phyloP scores from a whole-genome alignment of 164 flowering plant species.

The Umbellularia californica region DNA sequence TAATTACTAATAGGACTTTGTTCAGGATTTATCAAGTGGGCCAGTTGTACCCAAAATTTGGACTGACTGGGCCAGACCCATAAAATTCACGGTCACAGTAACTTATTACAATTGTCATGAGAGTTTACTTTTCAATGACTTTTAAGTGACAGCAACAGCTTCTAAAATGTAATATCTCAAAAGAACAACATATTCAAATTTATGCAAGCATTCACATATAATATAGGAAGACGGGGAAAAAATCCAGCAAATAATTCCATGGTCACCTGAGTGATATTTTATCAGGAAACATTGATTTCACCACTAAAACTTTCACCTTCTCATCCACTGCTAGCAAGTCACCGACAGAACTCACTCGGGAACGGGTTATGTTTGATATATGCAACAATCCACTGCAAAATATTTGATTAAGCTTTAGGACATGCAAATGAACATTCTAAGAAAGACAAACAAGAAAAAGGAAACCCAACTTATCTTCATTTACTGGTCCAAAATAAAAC shows the following conservation, averaged over 20 bases:
- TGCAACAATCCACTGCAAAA: conserved; percentile 89
- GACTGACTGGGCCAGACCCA: too few relatives aligned
- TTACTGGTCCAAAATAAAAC: background rate
- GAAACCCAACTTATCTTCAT: background rate
- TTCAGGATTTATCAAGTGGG: too few relatives aligned
- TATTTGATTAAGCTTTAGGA: conserved; percentile 4
- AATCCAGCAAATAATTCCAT: background rate
- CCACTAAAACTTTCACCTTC: conserved; percentile 78
- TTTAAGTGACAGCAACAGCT: too few relatives aligned
- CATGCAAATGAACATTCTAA: background rate
- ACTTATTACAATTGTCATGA: too few relatives aligned
- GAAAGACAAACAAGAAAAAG: background rate
- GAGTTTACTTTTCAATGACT: too few relatives aligned
- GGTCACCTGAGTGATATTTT: conserved; percentile 92
- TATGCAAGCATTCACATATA: background rate
- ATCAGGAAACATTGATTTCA: conserved; percentile 71
- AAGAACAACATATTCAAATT: background rate
- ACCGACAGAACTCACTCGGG: conserved; percentile 46
- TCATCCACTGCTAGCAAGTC: conserved; percentile 66
- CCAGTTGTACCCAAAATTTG: too few relatives aligned
- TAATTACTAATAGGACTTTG: too few relatives aligned
- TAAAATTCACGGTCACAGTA: too few relatives aligned
- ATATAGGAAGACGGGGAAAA: background rate
- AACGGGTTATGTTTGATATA: conserved; percentile 64
- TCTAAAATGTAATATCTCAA: too few relatives aligned